Evolutionary conservation across 495 filamentous ascomycete genomes (phyloP), one percentile per base, ranked within the genome.

Genomic region (Penicillium cataractarum): DNA sequence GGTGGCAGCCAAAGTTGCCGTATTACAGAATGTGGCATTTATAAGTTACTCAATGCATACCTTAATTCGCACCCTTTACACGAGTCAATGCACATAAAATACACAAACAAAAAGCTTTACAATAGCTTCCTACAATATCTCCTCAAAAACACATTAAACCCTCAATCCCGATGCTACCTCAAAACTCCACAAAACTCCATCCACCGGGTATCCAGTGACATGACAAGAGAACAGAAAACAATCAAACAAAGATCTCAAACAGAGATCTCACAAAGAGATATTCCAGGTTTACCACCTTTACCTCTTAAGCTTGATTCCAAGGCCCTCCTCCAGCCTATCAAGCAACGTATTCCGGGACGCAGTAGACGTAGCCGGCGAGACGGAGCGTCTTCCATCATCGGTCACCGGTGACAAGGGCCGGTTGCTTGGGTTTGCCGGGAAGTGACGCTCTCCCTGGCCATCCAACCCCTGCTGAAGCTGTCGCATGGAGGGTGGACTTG

Each of bases 321-420:
- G 62, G 2, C 66, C 66, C 4, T 65, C 62, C 39, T 68, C 66
- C 26, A 68, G 42, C 3, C 56, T 62, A 35, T 68, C 66, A 2
- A 68, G 40, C 5, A 68, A 22, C 13, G 66, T 65, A 35, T 68
- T 68, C 6, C 12, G 19, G 0, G 65, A 68, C 10, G 13, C 65
- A 19, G 24, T 26, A 6, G 65, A 67, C 5, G 19, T 51, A 26
- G 46, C 61, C 2, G 61, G 51, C 2, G 65, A 67, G 29, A 60
- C 22, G 19, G 60, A 44, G 4, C 51, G 52, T 21, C 4, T 4
- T 21, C 27, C 51, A 22, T 54, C 51, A 12, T 54, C 51, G 5
- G 51, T 54, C 4, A 54, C 29, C 2, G 61, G 51, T 2, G 65
- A 67, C 7, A 63, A 4, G 15, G 60, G 33, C 8, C 57, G 57